phyloP scores from a whole-genome alignment of 1,284 basidiomycete species.

The Fomitopsis pinicola region DNA sequence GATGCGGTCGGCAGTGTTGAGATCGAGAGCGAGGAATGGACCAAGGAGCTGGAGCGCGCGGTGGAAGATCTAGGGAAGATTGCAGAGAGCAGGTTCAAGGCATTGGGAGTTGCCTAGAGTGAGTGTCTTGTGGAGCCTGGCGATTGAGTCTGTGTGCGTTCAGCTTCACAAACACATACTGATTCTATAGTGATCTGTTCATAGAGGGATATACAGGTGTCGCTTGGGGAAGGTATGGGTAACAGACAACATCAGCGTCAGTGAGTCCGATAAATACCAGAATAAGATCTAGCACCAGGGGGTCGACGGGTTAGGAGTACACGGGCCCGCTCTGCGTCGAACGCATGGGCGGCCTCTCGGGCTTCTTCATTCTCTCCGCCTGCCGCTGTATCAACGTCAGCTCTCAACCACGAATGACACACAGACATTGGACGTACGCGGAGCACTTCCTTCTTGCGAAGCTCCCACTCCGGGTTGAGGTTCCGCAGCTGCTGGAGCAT shows the following conservation, averaged over 20 bases:
- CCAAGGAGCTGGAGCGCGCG: constrained; percentile 62
- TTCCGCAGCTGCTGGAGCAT: constrained; percentile 41
- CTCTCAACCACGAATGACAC: not conserved
- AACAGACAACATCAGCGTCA: not conserved
- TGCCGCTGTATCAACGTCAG: constrained; percentile 13
- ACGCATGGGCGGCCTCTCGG: constrained; percentile 9
- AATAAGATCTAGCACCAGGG: constrained; percentile 16
- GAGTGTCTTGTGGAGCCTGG: constrained; percentile 1
- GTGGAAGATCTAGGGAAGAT: constrained; percentile 73
- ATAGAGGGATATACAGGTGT: not conserved
- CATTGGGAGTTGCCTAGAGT: constrained; percentile 32
- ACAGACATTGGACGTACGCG: constrained; percentile 23
- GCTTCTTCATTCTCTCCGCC: constrained; percentile 18
- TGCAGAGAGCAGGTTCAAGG: constrained; percentile 59
- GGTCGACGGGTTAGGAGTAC: not conserved
- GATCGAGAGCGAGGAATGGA: constrained; percentile 33
- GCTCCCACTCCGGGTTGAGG: constrained; percentile 60
- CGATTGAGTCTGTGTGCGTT: not conserved
- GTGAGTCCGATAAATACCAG: constrained; percentile 16
- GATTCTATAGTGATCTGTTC: not conserved
- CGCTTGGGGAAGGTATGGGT: not conserved
- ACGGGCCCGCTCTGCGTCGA: constrained; percentile 1
- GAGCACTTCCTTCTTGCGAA: constrained; percentile 41
- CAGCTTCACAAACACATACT: too few relatives aligned
- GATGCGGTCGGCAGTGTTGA: constrained; percentile 37